A percentile compares a stretch with the other conserved stretches of the same genome.
phyloP scores from a whole-genome alignment of 805 yeast genomes.

The Metschnikowia gruessii region DNA sequence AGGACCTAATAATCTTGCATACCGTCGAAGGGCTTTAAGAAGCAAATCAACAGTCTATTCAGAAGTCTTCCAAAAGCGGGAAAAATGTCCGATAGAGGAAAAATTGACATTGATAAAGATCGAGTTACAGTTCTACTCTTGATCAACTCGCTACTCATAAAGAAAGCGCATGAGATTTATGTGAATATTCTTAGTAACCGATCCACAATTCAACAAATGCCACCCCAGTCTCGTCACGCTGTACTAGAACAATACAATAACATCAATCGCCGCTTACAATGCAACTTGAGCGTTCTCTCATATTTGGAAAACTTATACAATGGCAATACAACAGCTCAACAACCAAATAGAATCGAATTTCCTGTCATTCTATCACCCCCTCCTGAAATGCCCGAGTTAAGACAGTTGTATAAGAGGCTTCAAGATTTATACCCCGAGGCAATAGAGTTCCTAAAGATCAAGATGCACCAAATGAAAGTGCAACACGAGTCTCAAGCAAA shows the following conservation, averaged over 20 bases:
- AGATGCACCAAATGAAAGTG: constrained; percentile 37
- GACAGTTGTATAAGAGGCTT: constrained; percentile 44
- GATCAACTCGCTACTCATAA: constrained; percentile 43
- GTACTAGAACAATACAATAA: constrained; percentile 39
- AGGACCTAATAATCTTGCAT: not conserved
- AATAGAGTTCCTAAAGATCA: constrained; percentile 36
- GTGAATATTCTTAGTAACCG: constrained; percentile 35
- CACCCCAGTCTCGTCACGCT: constrained; percentile 32
- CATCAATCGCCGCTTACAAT: constrained; percentile 41
- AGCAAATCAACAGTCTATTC: not conserved
- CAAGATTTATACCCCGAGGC: constrained; percentile 56
- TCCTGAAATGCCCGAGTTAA: constrained; percentile 52
- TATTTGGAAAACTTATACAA: constrained; percentile 40
- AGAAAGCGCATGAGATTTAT: constrained; percentile 38
- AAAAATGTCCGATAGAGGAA: constrained; percentile 16
- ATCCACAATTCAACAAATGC: constrained; percentile 31
- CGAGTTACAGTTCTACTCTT: constrained; percentile 41
- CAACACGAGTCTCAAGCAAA: constrained; percentile 22
- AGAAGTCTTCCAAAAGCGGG: not conserved
- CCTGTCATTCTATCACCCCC: constrained; percentile 56
- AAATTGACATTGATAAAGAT: constrained; percentile 35
- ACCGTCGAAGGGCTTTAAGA: not conserved
- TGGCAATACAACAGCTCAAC: constrained; percentile 27
- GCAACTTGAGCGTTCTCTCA: constrained; percentile 40
- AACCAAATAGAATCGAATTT: constrained; percentile 26